Percentiles rank a stretch among this genome's conserved stretches.
These are phyloP conservation scores for Ceratocystis smalleyi DNA, from an alignment of 2,329 filamentous ascomycete species.

Conservation along the genomic window DNA sequence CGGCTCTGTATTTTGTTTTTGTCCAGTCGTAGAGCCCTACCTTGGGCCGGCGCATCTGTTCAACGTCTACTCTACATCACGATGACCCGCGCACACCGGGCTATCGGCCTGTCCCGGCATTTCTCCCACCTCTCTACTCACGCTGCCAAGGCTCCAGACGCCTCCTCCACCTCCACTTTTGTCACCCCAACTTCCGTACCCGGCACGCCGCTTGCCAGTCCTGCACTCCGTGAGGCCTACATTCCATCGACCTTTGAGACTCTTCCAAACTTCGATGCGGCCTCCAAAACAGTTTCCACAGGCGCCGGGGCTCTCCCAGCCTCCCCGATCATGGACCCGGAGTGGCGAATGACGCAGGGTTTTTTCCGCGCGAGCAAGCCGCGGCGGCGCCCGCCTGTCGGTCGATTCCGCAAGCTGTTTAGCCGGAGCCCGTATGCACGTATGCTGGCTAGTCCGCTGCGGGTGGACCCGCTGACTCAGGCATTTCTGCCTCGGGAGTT, in stretches of 20 bases:
- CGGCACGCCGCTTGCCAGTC: not conserved
- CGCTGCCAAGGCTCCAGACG: not conserved
- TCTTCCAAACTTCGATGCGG: conserved; percentile 23
- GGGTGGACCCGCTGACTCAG: conserved; percentile 37
- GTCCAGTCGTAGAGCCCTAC: too few species aligned
- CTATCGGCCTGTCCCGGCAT: not conserved
- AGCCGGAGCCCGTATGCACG: conserved; percentile 48
- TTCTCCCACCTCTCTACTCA: not conserved
- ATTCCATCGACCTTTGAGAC: conserved; percentile 11
- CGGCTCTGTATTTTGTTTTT: too few species aligned
- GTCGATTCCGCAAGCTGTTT: conserved; percentile 42
- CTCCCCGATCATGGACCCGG: conserved; percentile 39
- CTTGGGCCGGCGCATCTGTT: not conserved
- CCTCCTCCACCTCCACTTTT: not conserved
- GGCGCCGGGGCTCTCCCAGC: conserved; percentile 33
- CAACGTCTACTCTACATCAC: not conserved
- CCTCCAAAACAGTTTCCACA: conserved; percentile 32
- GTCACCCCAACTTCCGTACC: not conserved
- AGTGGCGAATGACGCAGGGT: conserved; percentile 31
- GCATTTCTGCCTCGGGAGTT: conserved; percentile 43
- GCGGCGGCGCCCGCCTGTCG: conserved; percentile 21
- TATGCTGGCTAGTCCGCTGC: conserved; percentile 44
- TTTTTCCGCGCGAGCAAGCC: conserved; percentile 27
- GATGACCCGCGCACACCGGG: not conserved
- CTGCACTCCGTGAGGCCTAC: not conserved